Conservation (phyloP, 2,329 filamentous ascomycete genomes). For the Plectosphaerella plurivora region DNA sequence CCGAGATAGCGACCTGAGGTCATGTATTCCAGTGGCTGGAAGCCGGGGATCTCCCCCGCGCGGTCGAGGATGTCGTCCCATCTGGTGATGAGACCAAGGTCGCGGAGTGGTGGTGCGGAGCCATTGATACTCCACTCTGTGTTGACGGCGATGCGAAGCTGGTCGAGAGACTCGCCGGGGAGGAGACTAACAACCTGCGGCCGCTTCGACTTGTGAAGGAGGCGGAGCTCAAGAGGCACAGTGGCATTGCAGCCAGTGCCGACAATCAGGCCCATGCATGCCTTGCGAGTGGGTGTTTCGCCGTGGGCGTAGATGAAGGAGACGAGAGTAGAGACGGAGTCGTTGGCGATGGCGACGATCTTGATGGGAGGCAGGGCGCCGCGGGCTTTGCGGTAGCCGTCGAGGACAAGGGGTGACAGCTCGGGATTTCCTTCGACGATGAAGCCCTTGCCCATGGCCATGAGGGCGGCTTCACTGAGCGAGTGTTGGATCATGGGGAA, state of each 20-base stretch:
- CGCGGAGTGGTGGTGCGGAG: constrained; percentile 61
- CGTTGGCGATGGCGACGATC: constrained; percentile 75
- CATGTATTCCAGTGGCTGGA: constrained; percentile 83
- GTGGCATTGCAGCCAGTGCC: constrained; percentile 81
- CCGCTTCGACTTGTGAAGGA: constrained; percentile 60
- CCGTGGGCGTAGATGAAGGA: constrained; percentile 71
- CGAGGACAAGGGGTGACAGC: constrained; percentile 52
- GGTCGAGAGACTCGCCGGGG: constrained; percentile 36
- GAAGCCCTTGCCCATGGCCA: constrained; percentile 70
- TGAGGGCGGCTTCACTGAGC: constrained; percentile 57
- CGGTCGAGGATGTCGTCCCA: constrained; percentile 68
- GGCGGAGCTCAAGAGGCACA: constrained; percentile 61
- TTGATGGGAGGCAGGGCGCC: constrained; percentile 57
- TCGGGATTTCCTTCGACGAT: constrained; percentile 57
- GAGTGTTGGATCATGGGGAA: constrained; percentile 65
- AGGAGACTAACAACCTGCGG: constrained; percentile 44
- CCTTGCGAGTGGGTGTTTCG: constrained; percentile 55
- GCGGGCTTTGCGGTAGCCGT: constrained; percentile 53
- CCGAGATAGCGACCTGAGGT: constrained; percentile 74
- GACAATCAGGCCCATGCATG: constrained; percentile 76
- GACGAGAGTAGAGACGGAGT: constrained; percentile 73
- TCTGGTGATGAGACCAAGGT: constrained; percentile 58
- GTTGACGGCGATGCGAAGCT: constrained; percentile 71
- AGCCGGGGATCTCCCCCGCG: constrained; percentile 66
- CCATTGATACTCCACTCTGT: constrained; percentile 83